These are phyloP conservation scores for Fusarium domesticum DNA, from an alignment of 2,329 filamentous ascomycete species.

Conservation along the genomic window DNA sequence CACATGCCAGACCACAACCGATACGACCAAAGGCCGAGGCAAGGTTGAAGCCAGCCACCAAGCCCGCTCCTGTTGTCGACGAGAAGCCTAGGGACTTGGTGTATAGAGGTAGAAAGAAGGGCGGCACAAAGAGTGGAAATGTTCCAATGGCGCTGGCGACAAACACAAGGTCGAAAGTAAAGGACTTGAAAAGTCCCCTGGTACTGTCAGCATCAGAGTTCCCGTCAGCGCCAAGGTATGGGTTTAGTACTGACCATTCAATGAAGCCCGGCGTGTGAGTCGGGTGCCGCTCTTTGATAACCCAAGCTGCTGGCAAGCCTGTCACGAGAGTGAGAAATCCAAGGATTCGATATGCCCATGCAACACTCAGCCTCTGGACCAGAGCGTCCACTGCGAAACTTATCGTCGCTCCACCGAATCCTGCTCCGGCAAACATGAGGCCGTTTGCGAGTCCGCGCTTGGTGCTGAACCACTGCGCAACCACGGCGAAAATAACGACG, in stretches of 20 bases:
- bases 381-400: conserved; percentile 48
- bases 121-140: conserved; percentile 57
- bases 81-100: conserved; percentile 50
- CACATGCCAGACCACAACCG: conserved; percentile 49
- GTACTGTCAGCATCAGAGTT: conserved; percentile 3
- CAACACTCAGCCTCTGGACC: conserved; percentile 41
- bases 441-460: conserved; percentile 55
- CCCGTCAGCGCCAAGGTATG: background rate
- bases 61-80: conserved; percentile 49
- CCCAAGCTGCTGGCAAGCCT: conserved; percentile 51
- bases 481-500: conserved; percentile 45
- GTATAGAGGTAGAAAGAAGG: conserved; percentile 58
- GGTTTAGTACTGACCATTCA: conserved; percentile 42
- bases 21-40: conserved; percentile 56
- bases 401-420: conserved; percentile 53
- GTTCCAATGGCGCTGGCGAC: conserved; percentile 54
- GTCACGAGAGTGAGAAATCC: conserved; percentile 50
- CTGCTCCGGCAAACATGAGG: conserved; percentile 50
- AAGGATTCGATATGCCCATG: conserved; percentile 52
- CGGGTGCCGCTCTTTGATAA: conserved; percentile 45
- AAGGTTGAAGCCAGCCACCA: conserved; percentile 60
- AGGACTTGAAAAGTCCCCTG: conserved; percentile 50
- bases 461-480: conserved; percentile 52
- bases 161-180: conserved; percentile 51
- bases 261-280: conserved; percentile 33